phyloP scores from a whole-genome alignment of 805 yeast genomes.

The Ogataea degrootiae region DNA sequence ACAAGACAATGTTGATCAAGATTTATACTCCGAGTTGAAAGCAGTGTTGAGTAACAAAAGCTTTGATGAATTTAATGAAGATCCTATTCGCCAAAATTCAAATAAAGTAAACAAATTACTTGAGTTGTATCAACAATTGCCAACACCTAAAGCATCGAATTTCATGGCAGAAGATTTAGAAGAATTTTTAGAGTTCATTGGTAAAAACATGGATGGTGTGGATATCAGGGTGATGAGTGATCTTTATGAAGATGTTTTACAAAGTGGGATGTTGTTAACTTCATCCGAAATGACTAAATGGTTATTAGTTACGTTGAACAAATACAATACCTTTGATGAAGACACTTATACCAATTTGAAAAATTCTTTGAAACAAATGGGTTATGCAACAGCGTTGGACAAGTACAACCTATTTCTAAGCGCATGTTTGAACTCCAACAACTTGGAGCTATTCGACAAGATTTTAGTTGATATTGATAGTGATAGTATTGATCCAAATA shows the following conservation, averaged over 20 bases:
- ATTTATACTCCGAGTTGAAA: conserved; percentile 9
- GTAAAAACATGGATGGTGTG: conserved; percentile 7
- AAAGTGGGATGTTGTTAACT: conserved; percentile 16
- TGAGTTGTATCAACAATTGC: conserved; percentile 14
- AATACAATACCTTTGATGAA: conserved; percentile 6
- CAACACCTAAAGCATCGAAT: conserved; percentile 16
- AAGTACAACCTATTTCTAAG: conserved; percentile 15
- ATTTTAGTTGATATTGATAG: conserved; percentile 13
- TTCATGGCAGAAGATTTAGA: conserved; percentile 18
- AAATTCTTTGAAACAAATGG: conserved; percentile 7
- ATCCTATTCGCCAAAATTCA: background rate
- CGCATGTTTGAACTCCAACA: conserved; percentile 11
- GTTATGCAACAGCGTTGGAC: conserved; percentile 11
- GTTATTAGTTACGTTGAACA: conserved; percentile 8
- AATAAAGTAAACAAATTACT: conserved; percentile 1
- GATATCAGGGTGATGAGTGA: conserved; percentile 7
- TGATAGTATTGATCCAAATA: conserved; percentile 14
- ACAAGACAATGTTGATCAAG: conserved; percentile 7
- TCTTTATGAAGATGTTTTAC: conserved; percentile 18
- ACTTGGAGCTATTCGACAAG: conserved; percentile 12
- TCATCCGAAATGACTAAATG: conserved; percentile 15
- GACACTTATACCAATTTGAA: conserved; percentile 9
- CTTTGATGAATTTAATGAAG: background rate
- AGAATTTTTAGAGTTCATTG: conserved; percentile 12
- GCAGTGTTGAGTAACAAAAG: conserved; percentile 3